A percentile compares a stretch with the other conserved stretches of the same genome.
These are phyloP conservation scores for Paraphaeosphaeria minitans DNA, from an alignment of 2,329 filamentous ascomycete genomes.

Conservation along the genomic window DNA sequence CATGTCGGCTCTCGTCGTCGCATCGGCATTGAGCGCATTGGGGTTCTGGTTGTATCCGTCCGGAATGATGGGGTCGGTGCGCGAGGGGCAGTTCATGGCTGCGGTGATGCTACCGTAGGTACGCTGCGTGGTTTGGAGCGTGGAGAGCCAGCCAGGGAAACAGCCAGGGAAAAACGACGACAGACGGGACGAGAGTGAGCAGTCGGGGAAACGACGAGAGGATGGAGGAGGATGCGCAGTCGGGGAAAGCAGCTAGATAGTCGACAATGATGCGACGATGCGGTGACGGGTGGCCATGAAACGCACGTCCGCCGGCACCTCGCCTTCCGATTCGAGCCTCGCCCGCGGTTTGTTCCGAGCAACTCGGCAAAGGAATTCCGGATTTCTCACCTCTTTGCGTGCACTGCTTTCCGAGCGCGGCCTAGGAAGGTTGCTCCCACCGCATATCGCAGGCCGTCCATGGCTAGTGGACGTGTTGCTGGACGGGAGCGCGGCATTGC, in stretches of 20 bases:
- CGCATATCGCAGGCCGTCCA: background rate
- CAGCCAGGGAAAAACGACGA: too few species aligned
- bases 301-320: background rate
- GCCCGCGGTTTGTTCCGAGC: background rate
- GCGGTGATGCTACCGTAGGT: too few species aligned
- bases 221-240: too few species aligned
- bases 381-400: too few species aligned
- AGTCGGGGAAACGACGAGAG: too few species aligned
- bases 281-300: too few species aligned
- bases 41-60: constrained; percentile 68
- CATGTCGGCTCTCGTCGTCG: constrained; percentile 66
- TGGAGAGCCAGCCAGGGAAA: too few species aligned
- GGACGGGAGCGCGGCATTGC: background rate
- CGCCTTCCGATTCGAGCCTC: background rate
- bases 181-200: too few species aligned
- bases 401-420: background rate
- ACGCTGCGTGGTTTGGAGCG: too few species aligned
- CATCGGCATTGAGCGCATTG: constrained; percentile 60
- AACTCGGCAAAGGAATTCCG: too few species aligned
- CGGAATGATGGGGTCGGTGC: constrained; percentile 59
- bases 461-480: background rate
- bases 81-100: constrained; percentile 69
- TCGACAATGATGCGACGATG: too few species aligned
- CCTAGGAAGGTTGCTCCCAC: background rate
- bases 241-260: too few species aligned